These are phyloP conservation scores for Spathaspora arborariae DNA, from an alignment of 805 yeast genomes.

Conservation along the genomic window DNA sequence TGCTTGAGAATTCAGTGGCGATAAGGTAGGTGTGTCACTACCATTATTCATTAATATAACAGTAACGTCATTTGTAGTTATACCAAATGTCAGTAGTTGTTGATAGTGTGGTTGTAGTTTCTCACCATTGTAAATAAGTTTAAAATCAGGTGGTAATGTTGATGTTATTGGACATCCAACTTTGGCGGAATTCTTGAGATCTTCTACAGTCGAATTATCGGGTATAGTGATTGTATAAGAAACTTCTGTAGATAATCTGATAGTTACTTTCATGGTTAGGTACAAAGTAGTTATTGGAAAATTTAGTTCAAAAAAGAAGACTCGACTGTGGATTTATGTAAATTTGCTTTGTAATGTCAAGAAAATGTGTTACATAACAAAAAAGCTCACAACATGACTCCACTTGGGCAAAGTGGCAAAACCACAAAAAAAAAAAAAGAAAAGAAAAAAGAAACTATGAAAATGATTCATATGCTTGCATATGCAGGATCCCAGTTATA, in stretches of 20 bases:
- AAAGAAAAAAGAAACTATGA: background rate
- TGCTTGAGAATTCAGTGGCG: slow-evolving; percentile 9
- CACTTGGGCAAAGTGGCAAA: background rate
- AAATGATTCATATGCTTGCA: background rate
- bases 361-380: background rate
- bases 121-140: slow-evolving; percentile 37
- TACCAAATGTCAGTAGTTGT: slow-evolving; percentile 19
- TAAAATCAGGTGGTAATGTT: slow-evolving; percentile 34
- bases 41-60: slow-evolving; percentile 28
- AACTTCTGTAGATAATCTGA: slow-evolving; percentile 44
- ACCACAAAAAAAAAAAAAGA: background rate
- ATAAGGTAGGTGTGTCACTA: slow-evolving; percentile 18
- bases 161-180: slow-evolving; percentile 35
- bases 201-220: slow-evolving; percentile 49
- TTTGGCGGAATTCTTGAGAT: slow-evolving; percentile 44
- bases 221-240: slow-evolving; percentile 47
- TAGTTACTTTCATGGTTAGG: slow-evolving; percentile 42
- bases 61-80: slow-evolving; percentile 12
- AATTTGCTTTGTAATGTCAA: too few relatives aligned
- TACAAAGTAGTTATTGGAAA: background rate
- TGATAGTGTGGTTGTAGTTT: slow-evolving; percentile 28
- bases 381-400: background rate
- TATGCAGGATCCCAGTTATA: too few relatives aligned
- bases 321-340: background rate
- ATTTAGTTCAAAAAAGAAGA: background rate